Percentiles rank a stretch among this genome's conserved stretches.
phyloP scores from a whole-genome alignment of 2,329 filamentous ascomycete species.

The Fusarium sp. region DNA sequence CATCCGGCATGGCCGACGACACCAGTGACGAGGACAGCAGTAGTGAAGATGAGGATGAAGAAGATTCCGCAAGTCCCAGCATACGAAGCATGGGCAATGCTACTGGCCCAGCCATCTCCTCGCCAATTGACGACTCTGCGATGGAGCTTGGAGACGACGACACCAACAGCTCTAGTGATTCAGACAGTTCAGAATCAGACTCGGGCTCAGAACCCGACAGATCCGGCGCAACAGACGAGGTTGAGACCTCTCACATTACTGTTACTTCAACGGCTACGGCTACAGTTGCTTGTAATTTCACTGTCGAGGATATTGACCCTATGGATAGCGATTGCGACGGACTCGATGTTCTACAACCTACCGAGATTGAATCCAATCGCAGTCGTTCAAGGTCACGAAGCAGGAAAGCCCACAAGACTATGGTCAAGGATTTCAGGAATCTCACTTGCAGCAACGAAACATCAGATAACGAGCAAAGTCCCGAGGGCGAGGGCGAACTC shows the following conservation, averaged over 20 bases:
- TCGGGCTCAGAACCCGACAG: constrained; percentile 37
- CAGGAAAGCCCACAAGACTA: constrained; percentile 52
- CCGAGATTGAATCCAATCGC: constrained; percentile 57
- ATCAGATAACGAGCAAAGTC: constrained; percentile 49
- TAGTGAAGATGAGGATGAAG: constrained; percentile 38
- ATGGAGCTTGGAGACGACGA: constrained; percentile 25
- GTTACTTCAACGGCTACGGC: constrained; percentile 22
- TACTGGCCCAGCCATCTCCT: constrained; percentile 17
- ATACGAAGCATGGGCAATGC: constrained; percentile 40
- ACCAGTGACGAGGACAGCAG: constrained; percentile 37
- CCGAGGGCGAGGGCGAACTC: constrained; percentile 47
- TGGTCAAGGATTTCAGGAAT: constrained; percentile 56
- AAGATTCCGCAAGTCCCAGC: constrained; percentile 39
- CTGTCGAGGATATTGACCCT: constrained; percentile 58
- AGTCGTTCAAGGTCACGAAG: constrained; percentile 53
- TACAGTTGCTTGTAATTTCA: constrained; percentile 45
- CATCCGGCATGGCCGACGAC: constrained; percentile 36
- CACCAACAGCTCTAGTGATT: constrained; percentile 23
- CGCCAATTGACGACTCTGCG: constrained; percentile 24
- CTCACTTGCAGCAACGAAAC: constrained; percentile 56
- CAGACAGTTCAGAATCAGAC: constrained; percentile 34
- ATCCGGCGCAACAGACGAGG: constrained; percentile 38
- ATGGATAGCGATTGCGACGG: constrained; percentile 57
- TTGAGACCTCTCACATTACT: constrained; percentile 34
- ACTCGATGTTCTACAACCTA: constrained; percentile 54